These are phyloP conservation scores for Mollisia scopiformis DNA, from an alignment of 2,329 filamentous ascomycete genomes.

Conservation along the genomic window DNA sequence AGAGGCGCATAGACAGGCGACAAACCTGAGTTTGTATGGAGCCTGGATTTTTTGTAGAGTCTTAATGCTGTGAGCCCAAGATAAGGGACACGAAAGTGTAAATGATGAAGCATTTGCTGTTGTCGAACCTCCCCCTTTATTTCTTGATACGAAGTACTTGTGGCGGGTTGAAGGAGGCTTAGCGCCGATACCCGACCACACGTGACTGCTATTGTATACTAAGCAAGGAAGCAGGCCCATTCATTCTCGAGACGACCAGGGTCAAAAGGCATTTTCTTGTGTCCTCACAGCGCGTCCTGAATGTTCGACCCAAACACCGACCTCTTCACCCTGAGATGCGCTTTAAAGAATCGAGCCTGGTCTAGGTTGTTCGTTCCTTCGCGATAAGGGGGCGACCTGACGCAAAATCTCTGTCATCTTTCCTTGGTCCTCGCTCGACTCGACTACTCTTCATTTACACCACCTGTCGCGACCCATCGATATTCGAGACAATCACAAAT, in stretches of 20 bases:
- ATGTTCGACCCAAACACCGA: neutral
- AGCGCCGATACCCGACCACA: too few species aligned
- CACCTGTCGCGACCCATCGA: neutral
- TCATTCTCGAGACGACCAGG: neutral
- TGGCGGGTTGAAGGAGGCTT: too few species aligned
- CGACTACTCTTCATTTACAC: neutral
- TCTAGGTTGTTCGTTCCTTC: neutral
- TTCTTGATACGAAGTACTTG: too few species aligned
- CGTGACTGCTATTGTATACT: too few species aligned
- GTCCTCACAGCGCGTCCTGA: constrained; percentile 5
- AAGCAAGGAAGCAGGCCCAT: too few species aligned
- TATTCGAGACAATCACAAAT: neutral
- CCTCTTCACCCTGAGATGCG: neutral
- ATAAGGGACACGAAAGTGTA: too few species aligned
- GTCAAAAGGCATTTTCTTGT: neutral
- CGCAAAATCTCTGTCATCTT: neutral
- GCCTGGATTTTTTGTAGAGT: too few species aligned
- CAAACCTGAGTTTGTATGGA: too few species aligned
- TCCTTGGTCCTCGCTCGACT: neutral
- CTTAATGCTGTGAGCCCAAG: too few species aligned
- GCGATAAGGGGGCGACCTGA: neutral
- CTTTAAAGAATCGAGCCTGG: neutral
- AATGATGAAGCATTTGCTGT: too few species aligned
- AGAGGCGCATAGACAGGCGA: too few species aligned
- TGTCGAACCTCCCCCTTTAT: too few species aligned